Evolutionary conservation across 495 filamentous ascomycete genomes (phyloP), one percentile per base, ranked within the genome.

Genomic region (Haplographium delicatum): DNA sequence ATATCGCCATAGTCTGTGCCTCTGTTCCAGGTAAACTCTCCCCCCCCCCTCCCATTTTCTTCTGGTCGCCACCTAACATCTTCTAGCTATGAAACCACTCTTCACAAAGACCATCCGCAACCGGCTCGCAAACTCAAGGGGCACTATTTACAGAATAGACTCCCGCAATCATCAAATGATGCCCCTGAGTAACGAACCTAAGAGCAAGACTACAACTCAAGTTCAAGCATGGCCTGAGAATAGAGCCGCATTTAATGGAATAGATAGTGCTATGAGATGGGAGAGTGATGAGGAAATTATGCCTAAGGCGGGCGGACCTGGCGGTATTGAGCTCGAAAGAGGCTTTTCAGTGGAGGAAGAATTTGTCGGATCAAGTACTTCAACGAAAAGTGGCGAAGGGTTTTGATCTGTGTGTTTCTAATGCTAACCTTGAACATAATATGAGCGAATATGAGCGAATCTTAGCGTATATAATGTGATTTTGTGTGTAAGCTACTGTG

Each of bases 21-120:
- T 58, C 59, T 20, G 59, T 60, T 16, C 65, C 62, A n/a, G 62
- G 45, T 38, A 48, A 37, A 15, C 3, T 33, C 20, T 34, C 22
- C n/a, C n/a, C 18, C n/a, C 2, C 9, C 2, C 19, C 18, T 39
- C 13, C 5, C 1, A 9, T n/a, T 5, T 8, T 20, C 5, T 13
- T 25, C 19, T 23, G n/a, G 9, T 16, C 1, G 3, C 11, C 2
- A 38, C 15, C 6, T 28, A 10, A 4, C 25, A n/a, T 30, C 24
- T 16, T 15, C 16, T 10, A 50, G 47, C 47, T 6, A 27, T 50
- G 37, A 50, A 42, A 40, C 47, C 47, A 8, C 47, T 50, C 1
- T 42, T 85, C n/a, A 75, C 75, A 5, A 62, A 63, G 0, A 72
- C 74, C 0, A 28, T 44, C 25, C 22, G 41, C 22, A 25, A 44